Conservation (phyloP, 2,329 filamentous ascomycete species). For the Stemphylium beticola region DNA sequence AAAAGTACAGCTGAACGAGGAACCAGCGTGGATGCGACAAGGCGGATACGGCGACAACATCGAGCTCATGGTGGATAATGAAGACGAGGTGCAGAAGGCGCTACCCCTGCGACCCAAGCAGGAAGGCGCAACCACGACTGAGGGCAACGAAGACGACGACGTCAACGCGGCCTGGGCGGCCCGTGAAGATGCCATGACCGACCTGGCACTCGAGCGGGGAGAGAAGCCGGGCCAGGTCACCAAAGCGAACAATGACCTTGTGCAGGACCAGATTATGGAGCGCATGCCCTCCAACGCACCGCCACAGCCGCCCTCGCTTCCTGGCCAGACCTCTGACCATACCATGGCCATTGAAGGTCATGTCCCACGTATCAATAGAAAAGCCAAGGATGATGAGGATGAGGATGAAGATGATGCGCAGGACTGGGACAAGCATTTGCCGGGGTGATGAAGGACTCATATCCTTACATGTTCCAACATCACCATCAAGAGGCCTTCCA, state of each 20-base stretch:
- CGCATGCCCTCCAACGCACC: slow-evolving; percentile 25
- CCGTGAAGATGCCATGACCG: slow-evolving; percentile 42
- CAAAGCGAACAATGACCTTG: slow-evolving; percentile 42
- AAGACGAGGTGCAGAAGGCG: slow-evolving; percentile 31
- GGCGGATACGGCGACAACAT: slow-evolving; percentile 52
- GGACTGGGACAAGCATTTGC: slow-evolving; percentile 46
- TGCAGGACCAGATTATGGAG: slow-evolving; percentile 42
- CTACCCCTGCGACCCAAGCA: slow-evolving; percentile 42
- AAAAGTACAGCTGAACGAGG: slow-evolving; percentile 84
- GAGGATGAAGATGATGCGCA: slow-evolving; percentile 34
- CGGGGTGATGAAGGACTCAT: slow-evolving; percentile 20
- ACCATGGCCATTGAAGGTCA: slow-evolving; percentile 50
- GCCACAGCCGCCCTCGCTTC: slow-evolving; percentile 36
- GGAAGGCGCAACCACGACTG: slow-evolving; percentile 6
- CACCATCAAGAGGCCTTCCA: not conserved
- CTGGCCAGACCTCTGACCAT: slow-evolving; percentile 23
- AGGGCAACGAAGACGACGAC: slow-evolving; percentile 39
- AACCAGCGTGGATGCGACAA: slow-evolving; percentile 82
- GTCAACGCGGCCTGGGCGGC: slow-evolving; percentile 42
- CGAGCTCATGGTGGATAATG: slow-evolving; percentile 49
- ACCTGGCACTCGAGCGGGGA: slow-evolving; percentile 54
- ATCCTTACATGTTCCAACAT: not conserved
- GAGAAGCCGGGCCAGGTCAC: slow-evolving; percentile 44
- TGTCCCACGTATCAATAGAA: slow-evolving; percentile 35
- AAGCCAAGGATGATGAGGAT: slow-evolving; percentile 23